Evolutionary conservation across 2,329 filamentous ascomycete species (phyloP).

Genomic region (Cladosporium sp.): DNA sequence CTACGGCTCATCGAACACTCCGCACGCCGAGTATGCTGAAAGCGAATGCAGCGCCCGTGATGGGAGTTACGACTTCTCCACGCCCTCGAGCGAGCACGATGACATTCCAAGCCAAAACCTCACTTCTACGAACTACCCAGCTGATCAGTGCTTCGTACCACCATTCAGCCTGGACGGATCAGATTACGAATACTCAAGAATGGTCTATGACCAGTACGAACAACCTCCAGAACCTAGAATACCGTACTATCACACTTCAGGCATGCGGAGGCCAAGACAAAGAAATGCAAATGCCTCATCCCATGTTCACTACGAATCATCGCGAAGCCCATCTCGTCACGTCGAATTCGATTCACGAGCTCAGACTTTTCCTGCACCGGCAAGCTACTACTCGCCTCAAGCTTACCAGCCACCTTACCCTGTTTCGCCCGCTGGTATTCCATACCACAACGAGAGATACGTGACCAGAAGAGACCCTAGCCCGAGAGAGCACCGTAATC

Average conservation of each 20-base stretch:
- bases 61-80: neutral
- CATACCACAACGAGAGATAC: neutral
- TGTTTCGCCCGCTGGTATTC: neutral
- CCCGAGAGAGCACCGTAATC: neutral
- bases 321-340: neutral
- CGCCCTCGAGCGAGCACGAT: neutral
- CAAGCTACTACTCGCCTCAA: neutral
- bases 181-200: neutral
- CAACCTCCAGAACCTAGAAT: neutral
- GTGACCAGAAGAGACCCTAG: neutral
- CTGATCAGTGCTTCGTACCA: neutral
- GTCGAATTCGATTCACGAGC: neutral
- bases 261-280: neutral
- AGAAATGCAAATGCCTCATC: neutral
- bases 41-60: neutral
- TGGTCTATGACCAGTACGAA: neutral
- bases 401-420: neutral
- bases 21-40: neutral
- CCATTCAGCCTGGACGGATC: neutral
- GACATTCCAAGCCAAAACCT: neutral
- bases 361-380: neutral
- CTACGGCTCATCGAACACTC: neutral
- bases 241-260: slow-evolving; percentile 2
- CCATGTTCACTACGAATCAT: neutral
- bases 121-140: neutral